phyloP scores from a whole-genome alignment of 257 asterid species.

The Mitragyna speciosa region DNA sequence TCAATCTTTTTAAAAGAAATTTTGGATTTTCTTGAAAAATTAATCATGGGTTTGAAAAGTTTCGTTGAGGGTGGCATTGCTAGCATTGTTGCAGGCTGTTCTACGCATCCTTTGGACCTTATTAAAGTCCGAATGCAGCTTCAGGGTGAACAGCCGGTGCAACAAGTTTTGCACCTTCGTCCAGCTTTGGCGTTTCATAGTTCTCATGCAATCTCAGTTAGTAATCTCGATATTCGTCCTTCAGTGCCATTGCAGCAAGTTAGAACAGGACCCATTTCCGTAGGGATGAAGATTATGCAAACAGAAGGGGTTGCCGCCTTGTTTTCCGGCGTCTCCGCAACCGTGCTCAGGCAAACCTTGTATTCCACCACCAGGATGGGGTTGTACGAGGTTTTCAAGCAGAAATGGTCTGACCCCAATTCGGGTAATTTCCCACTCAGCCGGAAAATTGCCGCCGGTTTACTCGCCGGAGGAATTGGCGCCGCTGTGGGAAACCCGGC shows the following conservation, averaged over 20 bases:
- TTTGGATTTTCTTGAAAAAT: not conserved
- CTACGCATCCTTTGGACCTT: conserved; percentile 56
- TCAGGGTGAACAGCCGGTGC: conserved; percentile 44
- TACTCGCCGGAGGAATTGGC: conserved; percentile 61
- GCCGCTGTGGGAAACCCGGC: conserved; percentile 80
- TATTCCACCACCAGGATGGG: conserved; percentile 78
- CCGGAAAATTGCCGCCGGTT: conserved; percentile 48
- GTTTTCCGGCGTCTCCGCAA: conserved; percentile 70
- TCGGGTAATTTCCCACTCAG: conserved; percentile 38
- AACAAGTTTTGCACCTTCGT: conserved; percentile 29
- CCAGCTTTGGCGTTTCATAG: conserved; percentile 41
- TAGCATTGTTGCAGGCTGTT: conserved; percentile 65
- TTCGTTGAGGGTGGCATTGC: conserved; percentile 67
- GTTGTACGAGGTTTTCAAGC: conserved; percentile 57
- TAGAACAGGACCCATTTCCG: conserved; percentile 41
- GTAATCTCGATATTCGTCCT: conserved; percentile 20
- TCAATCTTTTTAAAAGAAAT: not conserved
- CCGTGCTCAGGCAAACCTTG: conserved; percentile 60
- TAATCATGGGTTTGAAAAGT: conserved; percentile 44
- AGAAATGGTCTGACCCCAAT: conserved; percentile 50
- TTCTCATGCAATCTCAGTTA: conserved; percentile 8
- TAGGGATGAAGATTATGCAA: conserved; percentile 47
- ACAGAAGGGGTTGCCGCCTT: conserved; percentile 55
- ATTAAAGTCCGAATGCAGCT: conserved; percentile 69
- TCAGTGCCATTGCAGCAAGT: conserved; percentile 5